These are phyloP conservation scores for Colletotrichum chlorophyti DNA, from an alignment of 2,329 filamentous ascomycete genomes.

Conservation along the genomic window DNA sequence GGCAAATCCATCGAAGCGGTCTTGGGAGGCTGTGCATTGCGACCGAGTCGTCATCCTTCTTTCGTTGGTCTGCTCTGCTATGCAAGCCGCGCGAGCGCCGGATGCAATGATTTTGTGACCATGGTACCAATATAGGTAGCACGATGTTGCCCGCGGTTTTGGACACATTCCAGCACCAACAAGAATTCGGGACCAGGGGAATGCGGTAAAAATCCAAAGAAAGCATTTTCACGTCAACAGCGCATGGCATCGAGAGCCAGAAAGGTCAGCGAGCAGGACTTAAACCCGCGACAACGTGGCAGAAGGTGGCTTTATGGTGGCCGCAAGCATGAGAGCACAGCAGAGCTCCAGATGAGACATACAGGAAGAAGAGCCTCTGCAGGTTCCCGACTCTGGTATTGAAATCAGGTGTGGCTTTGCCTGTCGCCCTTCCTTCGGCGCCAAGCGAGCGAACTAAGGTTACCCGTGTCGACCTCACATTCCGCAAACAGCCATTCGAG, in stretches of 20 bases:
- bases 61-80: not conserved
- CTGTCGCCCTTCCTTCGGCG: conserved; percentile 13
- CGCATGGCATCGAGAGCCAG: not conserved
- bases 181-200: not conserved
- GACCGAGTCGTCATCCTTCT: not conserved
- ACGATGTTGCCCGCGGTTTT: no score
- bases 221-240: conserved; percentile 1
- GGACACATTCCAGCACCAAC: not conserved
- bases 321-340: conserved; percentile 11
- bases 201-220: not conserved
- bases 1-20: conserved; percentile 11
- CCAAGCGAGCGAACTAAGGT: conserved; percentile 7
- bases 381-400: conserved; percentile 1
- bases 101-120: not conserved
- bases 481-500: conserved; percentile 18
- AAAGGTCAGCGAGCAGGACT: not conserved
- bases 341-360: not conserved
- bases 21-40: conserved; percentile 7
- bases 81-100: not conserved
- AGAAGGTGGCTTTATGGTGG: conserved; percentile 5
- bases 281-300: conserved; percentile 6
- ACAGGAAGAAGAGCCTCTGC: not conserved
- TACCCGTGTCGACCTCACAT: conserved; percentile 22
- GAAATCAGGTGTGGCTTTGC: conserved; percentile 26
- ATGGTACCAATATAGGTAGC: not conserved